These are phyloP conservation scores for Candolleomyces aberdarensis DNA, from an alignment of 768 basidiomycete species.

Conservation along the genomic window DNA sequence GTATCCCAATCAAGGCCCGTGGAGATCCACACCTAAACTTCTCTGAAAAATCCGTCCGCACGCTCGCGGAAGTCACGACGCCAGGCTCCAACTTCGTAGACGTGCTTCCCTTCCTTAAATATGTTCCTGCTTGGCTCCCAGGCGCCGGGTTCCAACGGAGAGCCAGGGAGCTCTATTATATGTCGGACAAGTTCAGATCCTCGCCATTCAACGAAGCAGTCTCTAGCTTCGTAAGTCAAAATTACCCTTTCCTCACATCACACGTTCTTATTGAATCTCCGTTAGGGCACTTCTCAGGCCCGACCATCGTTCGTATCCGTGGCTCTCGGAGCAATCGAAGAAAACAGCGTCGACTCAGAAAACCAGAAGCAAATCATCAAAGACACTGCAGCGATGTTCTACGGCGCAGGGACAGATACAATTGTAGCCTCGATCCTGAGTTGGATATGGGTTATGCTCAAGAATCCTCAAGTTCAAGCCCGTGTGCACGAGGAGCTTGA, in stretches of 20 bases:
- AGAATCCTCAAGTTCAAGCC: slow-evolving; percentile 34
- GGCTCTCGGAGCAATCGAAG: slow-evolving; percentile 1
- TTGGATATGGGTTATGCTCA: slow-evolving; percentile 38
- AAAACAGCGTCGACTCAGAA: neutral
- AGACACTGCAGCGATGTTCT: slow-evolving; percentile 40
- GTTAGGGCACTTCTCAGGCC: slow-evolving; percentile 1
- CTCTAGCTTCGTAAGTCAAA: neutral
- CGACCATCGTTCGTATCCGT: slow-evolving; percentile 8
- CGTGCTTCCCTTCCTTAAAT: slow-evolving; percentile 18
- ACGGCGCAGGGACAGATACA: slow-evolving; percentile 26
- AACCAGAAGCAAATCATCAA: slow-evolving; percentile 23
- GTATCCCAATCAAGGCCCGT: slow-evolving; percentile 18
- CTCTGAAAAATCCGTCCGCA: slow-evolving; percentile 14
- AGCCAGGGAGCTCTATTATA: slow-evolving; percentile 21
- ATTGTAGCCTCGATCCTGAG: slow-evolving; percentile 21
- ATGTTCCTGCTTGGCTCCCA: slow-evolving; percentile 27
- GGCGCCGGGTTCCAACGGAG: slow-evolving; percentile 30
- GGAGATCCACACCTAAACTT: slow-evolving; percentile 22
- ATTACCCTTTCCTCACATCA: neutral
- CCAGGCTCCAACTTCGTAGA: slow-evolving; percentile 19
- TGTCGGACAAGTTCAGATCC: neutral
- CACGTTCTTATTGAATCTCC: neutral
- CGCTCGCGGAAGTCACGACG: slow-evolving; percentile 11
- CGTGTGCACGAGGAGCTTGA: slow-evolving; percentile 39
- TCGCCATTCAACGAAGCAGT: slow-evolving; percentile 6